Base-by-base conservation (phyloP, 139 green algal genomes). In the Micromonas pusilla region DNA sequence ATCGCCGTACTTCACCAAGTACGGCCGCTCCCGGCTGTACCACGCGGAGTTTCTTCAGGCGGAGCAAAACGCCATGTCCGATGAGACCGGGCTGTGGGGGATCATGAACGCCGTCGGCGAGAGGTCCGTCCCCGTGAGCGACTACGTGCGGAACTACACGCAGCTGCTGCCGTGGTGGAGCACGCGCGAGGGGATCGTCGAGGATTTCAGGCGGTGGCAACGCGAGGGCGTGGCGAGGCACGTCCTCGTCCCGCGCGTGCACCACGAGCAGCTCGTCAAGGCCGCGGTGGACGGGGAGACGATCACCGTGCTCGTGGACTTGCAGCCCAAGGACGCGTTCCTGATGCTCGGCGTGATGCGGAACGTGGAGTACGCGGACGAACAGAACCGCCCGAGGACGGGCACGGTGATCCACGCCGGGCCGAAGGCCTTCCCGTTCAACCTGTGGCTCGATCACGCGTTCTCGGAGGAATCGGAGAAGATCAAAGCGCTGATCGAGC, bases 221-320 rank as follows among this genome's bases (percentile, higher is more conserved):
- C 16, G 5, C 5, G n/a, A 36, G 25, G 62, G 62, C 6, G n/a
- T 68, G 9, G 62, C 62, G n/a, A 4, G 26, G 25, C n/a, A 68
- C 62, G 62, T 68, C 9, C 9, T 68, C 26, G 26, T 36, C 6
- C 62, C 62, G 62, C 13, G 26, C 4, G n/a, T 36, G 13, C n/a
- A 68, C 26, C 6, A 68, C 16, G 26, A 68, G 5, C 4, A 68
- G 62, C 26, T 68, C n/a, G 20, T 68, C n/a, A 16, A 6, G 4
- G 62, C 62, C n/a, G 62, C 62, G n/a, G 20, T 19, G 9, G 62
- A 30, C 25, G 9, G 62, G 9, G 20, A 68, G 26, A 68, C 62
- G 4, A 32, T 32, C n/a, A 68, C 62, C n/a, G 26, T 68, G 13
- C 20, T 68, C 62, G 62, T 68, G 25, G 62, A 68, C 62, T 68